Evolutionary conservation across 2,329 filamentous ascomycete species (phyloP).

Genomic region (Fusarium virguliforme): DNA sequence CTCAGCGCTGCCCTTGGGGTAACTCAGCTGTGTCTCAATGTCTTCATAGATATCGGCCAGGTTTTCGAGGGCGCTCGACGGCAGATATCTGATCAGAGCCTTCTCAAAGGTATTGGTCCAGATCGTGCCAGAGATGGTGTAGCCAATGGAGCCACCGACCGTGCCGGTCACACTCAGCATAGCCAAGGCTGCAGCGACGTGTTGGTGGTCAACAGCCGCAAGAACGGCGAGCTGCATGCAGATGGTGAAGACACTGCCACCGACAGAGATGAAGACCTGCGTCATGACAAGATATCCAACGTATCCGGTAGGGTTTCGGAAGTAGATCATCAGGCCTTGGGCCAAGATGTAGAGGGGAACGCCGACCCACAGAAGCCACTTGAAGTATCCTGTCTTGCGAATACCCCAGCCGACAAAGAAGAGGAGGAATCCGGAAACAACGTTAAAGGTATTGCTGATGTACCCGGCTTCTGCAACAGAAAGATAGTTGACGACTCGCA

Average conservation of each 20-base stretch:
- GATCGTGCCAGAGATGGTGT: constrained; percentile 19
- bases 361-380: constrained; percentile 22
- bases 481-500: constrained; percentile 17
- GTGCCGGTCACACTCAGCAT: constrained; percentile 12
- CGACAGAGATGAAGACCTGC: constrained; percentile 16
- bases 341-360: constrained; percentile 21
- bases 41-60: constrained; percentile 62
- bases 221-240: constrained; percentile 17
- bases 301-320: constrained; percentile 13
- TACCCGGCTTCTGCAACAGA: constrained; percentile 17
- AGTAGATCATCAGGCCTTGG: constrained; percentile 21
- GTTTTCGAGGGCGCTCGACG: not conserved
- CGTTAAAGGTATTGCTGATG: constrained; percentile 17
- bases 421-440: constrained; percentile 13
- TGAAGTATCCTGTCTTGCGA: constrained; percentile 19
- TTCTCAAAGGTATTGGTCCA: constrained; percentile 19
- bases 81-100: constrained; percentile 11
- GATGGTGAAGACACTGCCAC: constrained; percentile 16
- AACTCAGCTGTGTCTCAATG: constrained; percentile 55
- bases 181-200: constrained; percentile 16
- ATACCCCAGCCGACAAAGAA: constrained; percentile 17
- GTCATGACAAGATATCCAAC: constrained; percentile 22
- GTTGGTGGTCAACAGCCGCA: constrained; percentile 16
- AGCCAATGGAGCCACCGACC: constrained; percentile 12
- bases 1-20: constrained; percentile 57